phyloP scores from a whole-genome alignment of 2,329 filamentous ascomycete genomes.

The Fusarium sp. region DNA sequence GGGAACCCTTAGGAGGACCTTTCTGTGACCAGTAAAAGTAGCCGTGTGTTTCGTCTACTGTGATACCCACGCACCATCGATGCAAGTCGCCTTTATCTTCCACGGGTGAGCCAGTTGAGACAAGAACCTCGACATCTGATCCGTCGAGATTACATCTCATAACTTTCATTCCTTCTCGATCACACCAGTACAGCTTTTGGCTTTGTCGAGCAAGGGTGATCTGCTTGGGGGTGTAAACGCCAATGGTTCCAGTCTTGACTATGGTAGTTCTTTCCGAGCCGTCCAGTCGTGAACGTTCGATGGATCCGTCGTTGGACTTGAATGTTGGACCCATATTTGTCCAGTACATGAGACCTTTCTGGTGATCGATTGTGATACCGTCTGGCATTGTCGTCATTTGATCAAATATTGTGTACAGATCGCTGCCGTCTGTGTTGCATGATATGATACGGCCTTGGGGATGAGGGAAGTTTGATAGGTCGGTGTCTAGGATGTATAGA shows the following conservation, averaged over 20 bases:
- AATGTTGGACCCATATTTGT: slow-evolving; percentile 14
- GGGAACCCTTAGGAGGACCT: background rate
- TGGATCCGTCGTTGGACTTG: slow-evolving; percentile 15
- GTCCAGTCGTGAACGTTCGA: slow-evolving; percentile 3
- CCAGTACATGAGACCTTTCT: slow-evolving; percentile 10
- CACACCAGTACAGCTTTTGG: slow-evolving; percentile 18
- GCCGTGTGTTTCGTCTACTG: background rate
- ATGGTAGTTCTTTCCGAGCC: background rate
- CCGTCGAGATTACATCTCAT: slow-evolving; percentile 10
- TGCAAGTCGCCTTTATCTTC: background rate
- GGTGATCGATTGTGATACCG: slow-evolving; percentile 2
- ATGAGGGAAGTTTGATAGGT: slow-evolving; percentile 4
- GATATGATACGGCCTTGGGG: slow-evolving; percentile 5
- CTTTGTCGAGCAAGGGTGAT: background rate
- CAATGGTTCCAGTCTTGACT: background rate
- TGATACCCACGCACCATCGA: background rate
- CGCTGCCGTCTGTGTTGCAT: slow-evolving; percentile 6
- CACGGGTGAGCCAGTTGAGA: background rate
- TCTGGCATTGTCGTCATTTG: slow-evolving; percentile 13
- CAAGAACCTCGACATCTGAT: background rate
- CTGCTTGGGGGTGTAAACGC: slow-evolving; percentile 1
- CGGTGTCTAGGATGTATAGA: slow-evolving; percentile 14
- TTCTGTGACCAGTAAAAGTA: slow-evolving; percentile 20
- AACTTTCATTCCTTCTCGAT: slow-evolving; percentile 20
- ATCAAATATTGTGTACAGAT: slow-evolving; percentile 2